Evolutionary conservation across 2,329 filamentous ascomycete genomes (phyloP).

Genomic region (Pseudogymnoascus sp.): DNA sequence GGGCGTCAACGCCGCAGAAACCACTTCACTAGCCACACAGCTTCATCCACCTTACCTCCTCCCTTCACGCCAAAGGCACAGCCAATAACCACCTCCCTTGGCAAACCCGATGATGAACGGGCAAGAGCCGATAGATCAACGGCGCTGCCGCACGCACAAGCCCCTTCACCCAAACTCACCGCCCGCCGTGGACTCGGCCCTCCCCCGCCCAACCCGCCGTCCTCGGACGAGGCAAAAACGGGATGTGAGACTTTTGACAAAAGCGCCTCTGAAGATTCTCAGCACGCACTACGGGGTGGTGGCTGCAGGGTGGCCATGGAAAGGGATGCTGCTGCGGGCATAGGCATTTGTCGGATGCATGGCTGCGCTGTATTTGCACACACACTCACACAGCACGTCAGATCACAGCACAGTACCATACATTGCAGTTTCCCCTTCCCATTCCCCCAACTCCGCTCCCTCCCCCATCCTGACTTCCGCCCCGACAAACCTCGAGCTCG

Average conservation of each 20-base stretch:
- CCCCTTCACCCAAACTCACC: neutral
- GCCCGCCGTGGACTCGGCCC: neutral
- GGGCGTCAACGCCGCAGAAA: neutral
- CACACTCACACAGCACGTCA: neutral
- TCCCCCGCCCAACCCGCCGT: neutral
- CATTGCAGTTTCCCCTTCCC: neutral
- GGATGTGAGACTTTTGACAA: neutral
- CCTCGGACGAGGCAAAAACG: neutral
- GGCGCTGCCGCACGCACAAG: conserved; percentile 4
- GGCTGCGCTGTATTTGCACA: neutral
- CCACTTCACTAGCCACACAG: neutral
- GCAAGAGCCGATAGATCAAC: conserved; percentile 8
- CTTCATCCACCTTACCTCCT: neutral
- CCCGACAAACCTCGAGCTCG: neutral
- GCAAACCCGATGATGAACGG: conserved; percentile 1
- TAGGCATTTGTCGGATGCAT: neutral
- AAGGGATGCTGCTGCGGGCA: neutral
- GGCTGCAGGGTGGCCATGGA: neutral
- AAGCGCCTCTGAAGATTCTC: conserved; percentile 1
- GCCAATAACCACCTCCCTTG: neutral
- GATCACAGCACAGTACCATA: neutral
- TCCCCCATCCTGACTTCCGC: neutral
- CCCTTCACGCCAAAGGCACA: neutral
- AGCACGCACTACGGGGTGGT: neutral
- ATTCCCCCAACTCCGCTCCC: neutral